These are phyloP conservation scores for Colletotrichum lindemuthianum DNA, from an alignment of 2,329 filamentous ascomycete genomes.

Conservation along the genomic window DNA sequence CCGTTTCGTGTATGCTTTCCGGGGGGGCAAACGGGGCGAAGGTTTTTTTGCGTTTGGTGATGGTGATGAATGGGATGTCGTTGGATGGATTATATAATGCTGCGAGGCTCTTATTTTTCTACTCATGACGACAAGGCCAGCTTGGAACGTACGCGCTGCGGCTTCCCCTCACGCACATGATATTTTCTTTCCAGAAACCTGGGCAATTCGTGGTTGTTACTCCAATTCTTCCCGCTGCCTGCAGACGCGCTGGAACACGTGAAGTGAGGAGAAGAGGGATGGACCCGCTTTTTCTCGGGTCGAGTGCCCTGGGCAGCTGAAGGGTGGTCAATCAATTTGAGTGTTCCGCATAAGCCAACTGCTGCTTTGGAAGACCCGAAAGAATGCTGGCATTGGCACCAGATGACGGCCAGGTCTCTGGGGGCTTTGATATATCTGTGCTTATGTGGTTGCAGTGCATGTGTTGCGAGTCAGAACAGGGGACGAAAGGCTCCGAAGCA, in stretches of 20 bases:
- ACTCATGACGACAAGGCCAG: conserved; percentile 8
- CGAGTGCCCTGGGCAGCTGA: too few relatives aligned
- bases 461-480: not conserved
- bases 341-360: too few relatives aligned
- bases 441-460: not conserved
- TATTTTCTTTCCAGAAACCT: conserved; percentile 27
- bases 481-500: not conserved
- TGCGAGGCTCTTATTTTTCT: not conserved
- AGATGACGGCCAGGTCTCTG: too few relatives aligned
- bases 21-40: not conserved
- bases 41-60: not conserved
- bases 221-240: conserved; percentile 22
- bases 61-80: conserved; percentile 25
- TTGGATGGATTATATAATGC: conserved; percentile 32
- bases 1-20: not conserved
- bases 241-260: not conserved
- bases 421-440: too few relatives aligned
- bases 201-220: conserved; percentile 9
- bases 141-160: conserved; percentile 12
- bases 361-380: too few relatives aligned
- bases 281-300: too few relatives aligned
- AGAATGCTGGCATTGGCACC: too few relatives aligned
- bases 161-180: conserved; percentile 34
- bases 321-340: too few relatives aligned
- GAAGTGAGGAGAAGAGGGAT: not conserved